Base-by-base conservation (phyloP, 1,139 yeast genomes). In the Scheffersomyces parashehatae region DNA sequence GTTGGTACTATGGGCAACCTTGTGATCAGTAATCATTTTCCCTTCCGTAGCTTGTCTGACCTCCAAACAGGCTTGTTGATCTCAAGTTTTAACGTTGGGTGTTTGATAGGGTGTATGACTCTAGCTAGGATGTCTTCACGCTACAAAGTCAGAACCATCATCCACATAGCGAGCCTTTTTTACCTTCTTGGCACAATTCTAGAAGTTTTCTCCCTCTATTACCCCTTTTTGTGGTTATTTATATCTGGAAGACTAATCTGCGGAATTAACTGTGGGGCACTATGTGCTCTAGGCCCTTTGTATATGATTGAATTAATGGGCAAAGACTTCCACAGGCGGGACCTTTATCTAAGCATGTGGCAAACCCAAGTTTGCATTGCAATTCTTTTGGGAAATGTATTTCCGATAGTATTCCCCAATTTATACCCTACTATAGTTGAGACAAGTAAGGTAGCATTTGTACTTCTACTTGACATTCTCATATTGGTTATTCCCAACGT, bases 1-100 rank as follows among this genome's bases (percentile, higher is more conserved):
- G 60, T 66, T 29, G 73, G 72, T 9, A 65, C 73, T 9, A 59
- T 62, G 3, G 67, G 66, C 14, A 47, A 52, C 32, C 40, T 61
- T 15, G 47, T 64, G 13, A 51, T 41, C 3, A 44, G 43, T 37
- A 28, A 39, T 29, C 6, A 31, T 33, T 43, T 54, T 40, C 50
- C 47, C 32, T 45, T 41, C 36, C 38, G 29, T 4, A 13, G 31
- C 2, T 34, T 45, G 15, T 16, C 41, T 1, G 28, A 42, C 12
- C 37, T 47, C 11, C 39, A 40, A 16, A 15, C 53, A 1, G 72
- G 71, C 1, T 43, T 59, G 3, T 43, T 65, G 2, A 53, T 65
- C 6, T 58, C 70, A 4, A 42, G 58, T 31, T 65, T 67, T 46
- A 63, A 62, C 44, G 35, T 65, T 26, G 73, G 73, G 0, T 56